A percentile compares a stretch with the other conserved stretches of the same genome.
These are phyloP conservation scores for Suillus placidus DNA, from an alignment of 768 basidiomycete genomes.

Conservation along the genomic window DNA sequence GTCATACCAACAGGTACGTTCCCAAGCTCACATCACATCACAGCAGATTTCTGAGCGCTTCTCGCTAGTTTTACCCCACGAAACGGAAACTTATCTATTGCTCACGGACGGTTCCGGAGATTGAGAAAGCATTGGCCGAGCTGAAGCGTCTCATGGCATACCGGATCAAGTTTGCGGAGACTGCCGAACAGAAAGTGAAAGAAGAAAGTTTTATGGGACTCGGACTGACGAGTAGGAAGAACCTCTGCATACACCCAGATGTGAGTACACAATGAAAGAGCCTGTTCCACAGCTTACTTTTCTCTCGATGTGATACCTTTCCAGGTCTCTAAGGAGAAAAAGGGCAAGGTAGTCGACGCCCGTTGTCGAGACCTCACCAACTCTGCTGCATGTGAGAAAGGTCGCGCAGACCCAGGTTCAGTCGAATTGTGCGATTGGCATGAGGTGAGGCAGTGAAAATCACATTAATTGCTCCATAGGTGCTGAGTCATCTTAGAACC, in stretches of 20 bases:
- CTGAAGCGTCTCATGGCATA: slow-evolving; percentile 93
- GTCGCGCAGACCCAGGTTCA: slow-evolving; percentile 83
- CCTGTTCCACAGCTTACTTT: slow-evolving; percentile 5
- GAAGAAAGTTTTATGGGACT: slow-evolving; percentile 85
- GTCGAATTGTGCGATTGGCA: slow-evolving; percentile 94
- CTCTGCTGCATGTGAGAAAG: slow-evolving; percentile 79
- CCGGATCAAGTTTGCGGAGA: slow-evolving; percentile 71
- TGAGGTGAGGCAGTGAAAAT: slow-evolving; percentile 61
- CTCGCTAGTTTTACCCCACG: slow-evolving; percentile 81
- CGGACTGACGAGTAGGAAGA: slow-evolving; percentile 94
- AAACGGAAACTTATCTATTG: slow-evolving; percentile 97
- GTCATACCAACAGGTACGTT: slow-evolving; percentile 89
- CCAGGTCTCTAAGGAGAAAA: slow-evolving; percentile 96
- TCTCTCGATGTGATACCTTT: neutral
- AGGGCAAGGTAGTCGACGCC: slow-evolving; percentile 96
- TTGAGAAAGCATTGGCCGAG: slow-evolving; percentile 96
- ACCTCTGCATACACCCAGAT: slow-evolving; percentile 93
- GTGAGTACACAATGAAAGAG: slow-evolving; percentile 44
- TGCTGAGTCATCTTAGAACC: slow-evolving; percentile 53
- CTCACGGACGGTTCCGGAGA: slow-evolving; percentile 98
- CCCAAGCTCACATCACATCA: neutral
- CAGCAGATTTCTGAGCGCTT: neutral
- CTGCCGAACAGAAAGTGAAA: slow-evolving; percentile 71
- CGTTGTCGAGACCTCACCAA: slow-evolving; percentile 95
- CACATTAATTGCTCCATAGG: slow-evolving; percentile 3